Conservation (phyloP, 306 rosid genomes). For the Vigna hirtella region DNA sequence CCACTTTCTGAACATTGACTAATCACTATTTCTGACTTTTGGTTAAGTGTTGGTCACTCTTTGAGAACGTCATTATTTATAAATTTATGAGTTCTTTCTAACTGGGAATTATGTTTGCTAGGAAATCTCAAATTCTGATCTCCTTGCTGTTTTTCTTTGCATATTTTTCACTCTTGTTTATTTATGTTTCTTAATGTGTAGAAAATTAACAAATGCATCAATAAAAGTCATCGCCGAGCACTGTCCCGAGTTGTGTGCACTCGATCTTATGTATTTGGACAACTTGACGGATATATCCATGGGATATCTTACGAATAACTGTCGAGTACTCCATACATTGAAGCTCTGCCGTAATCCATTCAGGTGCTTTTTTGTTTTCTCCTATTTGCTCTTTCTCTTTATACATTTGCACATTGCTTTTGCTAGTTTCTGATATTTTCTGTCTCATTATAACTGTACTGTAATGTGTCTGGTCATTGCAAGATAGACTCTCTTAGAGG, state of each 20-base stretch:
- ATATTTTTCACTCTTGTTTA: conserved; percentile 18
- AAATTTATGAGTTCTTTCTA: neutral
- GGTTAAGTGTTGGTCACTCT: neutral
- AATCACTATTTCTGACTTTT: neutral
- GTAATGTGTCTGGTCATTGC: conserved; percentile 26
- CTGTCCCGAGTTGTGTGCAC: conserved; percentile 59
- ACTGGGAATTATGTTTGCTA: conserved; percentile 19
- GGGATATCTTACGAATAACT: conserved; percentile 70
- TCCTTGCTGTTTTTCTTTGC: conserved; percentile 21
- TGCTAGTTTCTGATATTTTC: conserved; percentile 3
- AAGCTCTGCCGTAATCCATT: conserved; percentile 66
- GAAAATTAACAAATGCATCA: conserved; percentile 80
- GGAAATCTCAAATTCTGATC: conserved; percentile 26
- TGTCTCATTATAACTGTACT: conserved; percentile 4
- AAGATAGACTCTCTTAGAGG: neutral
- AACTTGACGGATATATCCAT: conserved; percentile 71
- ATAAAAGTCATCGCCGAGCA: conserved; percentile 65
- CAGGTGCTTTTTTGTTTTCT: conserved; percentile 59
- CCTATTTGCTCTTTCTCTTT: conserved; percentile 1
- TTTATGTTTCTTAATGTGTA: conserved; percentile 51
- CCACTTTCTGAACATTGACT: conserved; percentile 1
- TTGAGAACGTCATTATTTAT: neutral
- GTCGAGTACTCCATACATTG: conserved; percentile 61
- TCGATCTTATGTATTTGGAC: conserved; percentile 64
- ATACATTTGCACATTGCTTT: conserved; percentile 4